Conservation (phyloP, 2,329 filamentous ascomycete genomes). For the Ramichloridium luteum region DNA sequence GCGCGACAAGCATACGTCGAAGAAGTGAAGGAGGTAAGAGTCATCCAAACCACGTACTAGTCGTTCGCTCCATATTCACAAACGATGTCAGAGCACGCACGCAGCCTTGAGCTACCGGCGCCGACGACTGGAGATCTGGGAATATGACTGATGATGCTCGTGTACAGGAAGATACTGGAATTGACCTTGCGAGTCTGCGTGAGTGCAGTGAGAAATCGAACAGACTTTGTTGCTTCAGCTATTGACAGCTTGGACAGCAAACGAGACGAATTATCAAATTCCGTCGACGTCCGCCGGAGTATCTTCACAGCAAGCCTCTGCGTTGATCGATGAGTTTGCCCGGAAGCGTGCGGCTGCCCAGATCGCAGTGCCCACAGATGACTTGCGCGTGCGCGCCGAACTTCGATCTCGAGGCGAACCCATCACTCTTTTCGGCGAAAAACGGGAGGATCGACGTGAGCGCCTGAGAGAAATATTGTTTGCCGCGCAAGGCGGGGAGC, state of each 20-base stretch:
- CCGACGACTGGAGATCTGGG: conserved; percentile 5
- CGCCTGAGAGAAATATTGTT: conserved; percentile 66
- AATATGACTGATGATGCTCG: conserved; percentile 16
- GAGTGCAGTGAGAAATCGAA: conserved; percentile 30
- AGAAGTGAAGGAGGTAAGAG: conserved; percentile 57
- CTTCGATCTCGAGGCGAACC: conserved; percentile 85
- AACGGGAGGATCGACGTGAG: conserved; percentile 71
- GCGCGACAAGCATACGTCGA: conserved; percentile 89
- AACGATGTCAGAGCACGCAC: conserved; percentile 14
- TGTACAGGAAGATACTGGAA: conserved; percentile 42
- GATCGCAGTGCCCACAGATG: conserved; percentile 87
- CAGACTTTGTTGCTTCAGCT: too few species aligned
- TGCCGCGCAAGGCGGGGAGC: conserved; percentile 52
- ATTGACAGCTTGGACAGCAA: conserved; percentile 30
- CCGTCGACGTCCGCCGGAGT: conserved; percentile 54
- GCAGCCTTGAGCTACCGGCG: background rate
- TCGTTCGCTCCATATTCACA: conserved; percentile 23
- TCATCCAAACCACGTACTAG: conserved; percentile 3
- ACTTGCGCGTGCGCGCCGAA: conserved; percentile 67
- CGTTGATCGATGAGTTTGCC: conserved; percentile 76
- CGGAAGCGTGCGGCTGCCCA: conserved; percentile 80
- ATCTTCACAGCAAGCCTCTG: conserved; percentile 69
- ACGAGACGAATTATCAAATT: conserved; percentile 77
- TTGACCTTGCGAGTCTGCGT: conserved; percentile 53
- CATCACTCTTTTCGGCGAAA: conserved; percentile 88